Conservation (phyloP, 257 asterid genomes). For the Perilla frutescens region DNA sequence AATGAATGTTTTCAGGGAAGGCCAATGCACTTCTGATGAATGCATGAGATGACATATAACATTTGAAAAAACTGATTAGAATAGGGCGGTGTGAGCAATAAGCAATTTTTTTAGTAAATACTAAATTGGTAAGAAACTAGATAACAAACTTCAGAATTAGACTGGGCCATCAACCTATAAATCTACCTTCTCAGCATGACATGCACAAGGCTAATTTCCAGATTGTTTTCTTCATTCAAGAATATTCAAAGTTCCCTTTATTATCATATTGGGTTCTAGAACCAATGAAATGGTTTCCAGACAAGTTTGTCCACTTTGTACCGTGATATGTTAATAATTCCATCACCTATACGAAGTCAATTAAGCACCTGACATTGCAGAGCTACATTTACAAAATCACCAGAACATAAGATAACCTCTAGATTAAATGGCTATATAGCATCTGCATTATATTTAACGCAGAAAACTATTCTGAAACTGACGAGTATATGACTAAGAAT, state of each 20-base stretch:
- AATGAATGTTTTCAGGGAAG: conserved; percentile 19
- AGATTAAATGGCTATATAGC: neutral
- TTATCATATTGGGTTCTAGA: conserved; percentile 5
- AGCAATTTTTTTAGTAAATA: conserved; percentile 5
- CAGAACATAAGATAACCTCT: neutral
- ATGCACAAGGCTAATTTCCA: conserved; percentile 2
- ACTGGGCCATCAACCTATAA: neutral
- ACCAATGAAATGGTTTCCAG: conserved; percentile 10
- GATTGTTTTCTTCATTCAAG: conserved; percentile 8
- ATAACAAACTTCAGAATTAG: conserved; percentile 17
- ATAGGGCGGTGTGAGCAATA: conserved; percentile 4
- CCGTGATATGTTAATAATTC: neutral
- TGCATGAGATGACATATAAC: conserved; percentile 5
- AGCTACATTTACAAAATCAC: conserved; percentile 14
- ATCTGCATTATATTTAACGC: neutral
- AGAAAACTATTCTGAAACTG: conserved; percentile 3
- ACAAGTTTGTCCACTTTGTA: conserved; percentile 3
- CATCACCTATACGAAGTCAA: neutral
- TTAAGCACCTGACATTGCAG: neutral
- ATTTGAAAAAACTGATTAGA: neutral
- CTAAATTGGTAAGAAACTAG: neutral
- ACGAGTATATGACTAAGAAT: conserved; percentile 6
- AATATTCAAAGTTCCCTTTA: neutral
- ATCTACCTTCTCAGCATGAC: neutral
- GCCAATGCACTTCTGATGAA: conserved; percentile 22